Evolutionary conservation across 768 basidiomycete species (phyloP).

Genomic region (Naganishia kalamii): DNA sequence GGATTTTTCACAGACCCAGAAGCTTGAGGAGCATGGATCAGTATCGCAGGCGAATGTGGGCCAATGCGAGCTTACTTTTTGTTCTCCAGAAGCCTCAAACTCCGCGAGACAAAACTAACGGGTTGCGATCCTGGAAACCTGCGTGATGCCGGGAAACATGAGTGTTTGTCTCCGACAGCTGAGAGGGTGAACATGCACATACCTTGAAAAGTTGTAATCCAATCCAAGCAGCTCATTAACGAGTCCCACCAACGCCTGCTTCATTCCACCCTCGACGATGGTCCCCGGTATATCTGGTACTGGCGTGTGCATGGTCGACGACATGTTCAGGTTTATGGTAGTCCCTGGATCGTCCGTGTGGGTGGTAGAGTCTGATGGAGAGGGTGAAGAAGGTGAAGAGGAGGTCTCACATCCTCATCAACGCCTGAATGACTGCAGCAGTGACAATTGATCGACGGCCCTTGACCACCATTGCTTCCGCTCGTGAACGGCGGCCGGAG

Average conservation of each 20-base stretch:
- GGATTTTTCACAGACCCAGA: conserved; percentile 99
- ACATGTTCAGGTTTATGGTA: too few relatives aligned
- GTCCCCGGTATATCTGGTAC: conserved; percentile 41
- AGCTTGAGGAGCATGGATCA: conserved; percentile 52
- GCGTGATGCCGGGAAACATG: conserved; percentile 47
- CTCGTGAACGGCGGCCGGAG: too few relatives aligned
- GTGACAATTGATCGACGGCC: too few relatives aligned
- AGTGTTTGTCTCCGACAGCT: not conserved
- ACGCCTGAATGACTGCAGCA: not conserved
- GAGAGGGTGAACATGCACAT: not conserved
- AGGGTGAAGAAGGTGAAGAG: not conserved
- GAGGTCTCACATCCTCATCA: too few relatives aligned
- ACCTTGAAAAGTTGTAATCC: conserved; percentile 16
- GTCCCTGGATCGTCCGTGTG: too few relatives aligned
- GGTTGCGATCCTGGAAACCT: conserved; percentile 91
- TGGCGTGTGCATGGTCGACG: conserved; percentile 21
- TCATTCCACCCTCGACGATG: conserved; percentile 28
- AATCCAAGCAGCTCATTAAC: conserved; percentile 34
- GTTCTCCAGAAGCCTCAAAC: not conserved
- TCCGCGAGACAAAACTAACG: conserved; percentile 63
- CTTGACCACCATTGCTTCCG: too few relatives aligned
- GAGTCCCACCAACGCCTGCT: conserved; percentile 26
- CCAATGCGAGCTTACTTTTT: not conserved
- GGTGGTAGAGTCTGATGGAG: not conserved
- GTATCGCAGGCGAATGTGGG: not conserved